Conservation (phyloP, 176 grass and related monocot species). For the Paspalum notatum region DNA sequence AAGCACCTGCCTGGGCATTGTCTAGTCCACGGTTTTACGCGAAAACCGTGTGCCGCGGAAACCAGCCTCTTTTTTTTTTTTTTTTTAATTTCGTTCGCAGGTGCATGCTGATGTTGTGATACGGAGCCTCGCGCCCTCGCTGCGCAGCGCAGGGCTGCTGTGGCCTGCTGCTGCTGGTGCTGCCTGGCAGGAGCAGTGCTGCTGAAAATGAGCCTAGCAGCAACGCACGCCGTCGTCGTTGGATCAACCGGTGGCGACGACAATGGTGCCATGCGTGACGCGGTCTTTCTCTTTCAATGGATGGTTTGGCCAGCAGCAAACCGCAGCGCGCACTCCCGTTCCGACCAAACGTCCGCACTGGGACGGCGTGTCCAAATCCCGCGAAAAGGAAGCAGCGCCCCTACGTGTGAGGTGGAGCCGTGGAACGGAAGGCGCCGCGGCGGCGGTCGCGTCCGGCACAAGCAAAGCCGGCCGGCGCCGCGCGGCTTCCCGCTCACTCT, state of each 20-base stretch:
- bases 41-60: background rate
- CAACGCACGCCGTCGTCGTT: too few species aligned
- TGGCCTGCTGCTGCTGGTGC: too few species aligned
- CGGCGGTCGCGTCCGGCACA: constrained; percentile 21
- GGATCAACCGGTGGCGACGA: too few species aligned
- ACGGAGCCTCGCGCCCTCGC: too few species aligned
- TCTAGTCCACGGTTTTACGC: too few species aligned
- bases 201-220: too few species aligned
- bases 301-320: background rate
- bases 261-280: background rate
- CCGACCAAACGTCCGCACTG: constrained; percentile 23
- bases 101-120: too few species aligned
- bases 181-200: too few species aligned
- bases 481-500: constrained; percentile 31
- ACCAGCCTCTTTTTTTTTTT: background rate
- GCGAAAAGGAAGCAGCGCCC: background rate
- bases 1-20: too few species aligned
- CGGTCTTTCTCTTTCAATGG: too few species aligned
- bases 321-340: background rate
- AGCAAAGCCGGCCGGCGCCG: constrained; percentile 1
- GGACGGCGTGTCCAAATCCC: background rate
- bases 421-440: constrained; percentile 1
- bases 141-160: too few species aligned
- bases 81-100: too few species aligned
- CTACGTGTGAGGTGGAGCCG: background rate